These are phyloP conservation scores for Ceraceosorus guamensis DNA, from an alignment of 1,284 basidiomycete genomes.

Conservation along the genomic window DNA sequence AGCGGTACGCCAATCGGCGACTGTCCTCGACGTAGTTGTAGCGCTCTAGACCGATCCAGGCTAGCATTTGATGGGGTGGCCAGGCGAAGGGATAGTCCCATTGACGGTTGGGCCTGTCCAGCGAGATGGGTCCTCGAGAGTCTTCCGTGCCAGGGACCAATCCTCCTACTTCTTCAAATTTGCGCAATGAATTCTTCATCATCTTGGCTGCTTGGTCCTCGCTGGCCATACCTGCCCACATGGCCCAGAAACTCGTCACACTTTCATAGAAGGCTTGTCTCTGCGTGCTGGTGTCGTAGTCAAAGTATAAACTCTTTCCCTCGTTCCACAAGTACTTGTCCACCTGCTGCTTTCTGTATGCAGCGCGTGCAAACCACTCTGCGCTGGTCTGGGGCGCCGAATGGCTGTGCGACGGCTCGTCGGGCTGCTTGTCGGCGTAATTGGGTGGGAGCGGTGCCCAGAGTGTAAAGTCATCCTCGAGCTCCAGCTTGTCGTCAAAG, in stretches of 20 bases:
- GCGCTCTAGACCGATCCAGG: conserved; percentile 92
- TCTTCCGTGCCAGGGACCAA: conserved; percentile 93
- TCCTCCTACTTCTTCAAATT: conserved; percentile 94
- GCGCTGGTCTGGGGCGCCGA: conserved; percentile 44
- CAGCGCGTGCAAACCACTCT: conserved; percentile 45
- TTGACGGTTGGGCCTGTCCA: conserved; percentile 95
- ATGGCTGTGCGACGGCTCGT: conserved; percentile 59
- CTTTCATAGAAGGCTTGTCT: conserved; percentile 90
- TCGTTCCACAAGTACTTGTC: conserved; percentile 97
- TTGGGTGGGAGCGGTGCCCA: conserved; percentile 22
- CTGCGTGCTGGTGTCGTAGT: conserved; percentile 85
- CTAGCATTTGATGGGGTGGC: conserved; percentile 70
- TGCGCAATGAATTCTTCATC: conserved; percentile 75
- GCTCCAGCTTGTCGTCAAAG: conserved; percentile 79
- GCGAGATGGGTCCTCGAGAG: conserved; percentile 85
- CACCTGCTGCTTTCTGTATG: conserved; percentile 58
- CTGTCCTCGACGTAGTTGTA: conserved; percentile 93
- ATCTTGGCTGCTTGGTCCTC: conserved; percentile 88
- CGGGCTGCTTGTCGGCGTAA: conserved; percentile 18
- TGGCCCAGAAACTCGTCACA: conserved; percentile 87
- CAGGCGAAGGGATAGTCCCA: conserved; percentile 66
- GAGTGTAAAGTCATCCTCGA: conserved; percentile 75
- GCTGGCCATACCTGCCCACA: conserved; percentile 94
- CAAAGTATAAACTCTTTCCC: conserved; percentile 85
- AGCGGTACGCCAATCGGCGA: conserved; percentile 84